Conservation (phyloP, 495 filamentous ascomycete species). For the Pyrenopolyporus hunteri region DNA sequence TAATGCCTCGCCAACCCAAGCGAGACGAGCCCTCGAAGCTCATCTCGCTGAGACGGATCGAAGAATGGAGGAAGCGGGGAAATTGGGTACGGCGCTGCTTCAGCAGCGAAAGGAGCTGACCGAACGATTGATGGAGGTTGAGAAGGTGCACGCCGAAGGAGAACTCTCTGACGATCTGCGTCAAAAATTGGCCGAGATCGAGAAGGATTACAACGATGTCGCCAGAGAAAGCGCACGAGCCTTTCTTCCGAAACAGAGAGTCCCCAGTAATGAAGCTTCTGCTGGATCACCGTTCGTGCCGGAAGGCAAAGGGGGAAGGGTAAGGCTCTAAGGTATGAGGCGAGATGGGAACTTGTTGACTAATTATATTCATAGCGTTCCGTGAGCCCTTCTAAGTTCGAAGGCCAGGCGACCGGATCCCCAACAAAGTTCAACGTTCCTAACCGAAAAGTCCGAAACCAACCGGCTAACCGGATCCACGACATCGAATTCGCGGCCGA, state of each 20-base stretch:
- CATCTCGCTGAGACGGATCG: conserved; percentile 91
- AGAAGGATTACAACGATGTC: conserved; percentile 94
- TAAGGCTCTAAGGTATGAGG: conserved; percentile 37
- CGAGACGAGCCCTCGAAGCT: conserved; percentile 85
- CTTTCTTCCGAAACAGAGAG: conserved; percentile 83
- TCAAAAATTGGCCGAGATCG: conserved; percentile 82
- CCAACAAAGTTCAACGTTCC: conserved; percentile 90
- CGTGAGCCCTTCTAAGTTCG: conserved; percentile 78
- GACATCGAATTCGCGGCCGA: conserved; percentile 97
- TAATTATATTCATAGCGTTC: conserved; percentile 61
- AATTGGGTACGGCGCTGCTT: conserved; percentile 82
- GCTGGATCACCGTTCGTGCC: conserved; percentile 68
- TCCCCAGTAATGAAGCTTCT: conserved; percentile 66
- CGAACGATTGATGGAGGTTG: conserved; percentile 82
- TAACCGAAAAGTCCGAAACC: conserved; percentile 84
- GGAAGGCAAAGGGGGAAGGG: conserved; percentile 60
- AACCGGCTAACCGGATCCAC: conserved; percentile 80
- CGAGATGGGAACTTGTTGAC: not conserved
- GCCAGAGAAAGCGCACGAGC: conserved; percentile 87
- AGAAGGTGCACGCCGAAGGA: conserved; percentile 76
- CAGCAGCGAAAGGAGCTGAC: conserved; percentile 81
- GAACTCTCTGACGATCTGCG: conserved; percentile 85
- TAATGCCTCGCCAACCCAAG: conserved; percentile 78
- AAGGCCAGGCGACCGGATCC: conserved; percentile 82
- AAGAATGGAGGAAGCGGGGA: conserved; percentile 87